These are phyloP conservation scores for Candolleomyces aberdarensis DNA, from an alignment of 768 basidiomycete species.

Conservation along the genomic window DNA sequence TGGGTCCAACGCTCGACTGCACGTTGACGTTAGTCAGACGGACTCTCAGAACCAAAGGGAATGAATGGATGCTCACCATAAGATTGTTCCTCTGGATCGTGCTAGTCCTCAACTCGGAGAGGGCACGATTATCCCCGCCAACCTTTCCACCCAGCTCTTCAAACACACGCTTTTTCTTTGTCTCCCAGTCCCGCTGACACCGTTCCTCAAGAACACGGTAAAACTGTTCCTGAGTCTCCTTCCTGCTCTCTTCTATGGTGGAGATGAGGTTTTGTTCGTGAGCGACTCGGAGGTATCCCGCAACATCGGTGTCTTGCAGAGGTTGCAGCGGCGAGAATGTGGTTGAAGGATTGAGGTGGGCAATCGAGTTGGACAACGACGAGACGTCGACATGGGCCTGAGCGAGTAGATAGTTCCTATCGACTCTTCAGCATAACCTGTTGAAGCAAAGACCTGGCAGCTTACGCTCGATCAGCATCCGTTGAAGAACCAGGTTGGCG, in stretches of 20 bases:
- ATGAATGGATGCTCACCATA: slow-evolving; percentile 36
- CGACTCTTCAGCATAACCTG: not conserved
- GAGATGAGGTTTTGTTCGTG: slow-evolving; percentile 94
- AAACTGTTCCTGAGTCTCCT: slow-evolving; percentile 82
- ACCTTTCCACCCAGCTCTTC: slow-evolving; percentile 81
- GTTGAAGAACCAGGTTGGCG: slow-evolving; percentile 60
- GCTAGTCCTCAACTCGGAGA: slow-evolving; percentile 61
- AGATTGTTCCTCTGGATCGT: slow-evolving; percentile 55
- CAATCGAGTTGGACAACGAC: slow-evolving; percentile 80
- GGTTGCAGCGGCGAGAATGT: slow-evolving; percentile 91
- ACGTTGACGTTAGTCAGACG: not conserved
- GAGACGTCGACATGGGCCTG: slow-evolving; percentile 93
- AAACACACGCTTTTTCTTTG: slow-evolving; percentile 84
- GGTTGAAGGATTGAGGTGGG: slow-evolving; percentile 73
- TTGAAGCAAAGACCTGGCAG: slow-evolving; percentile 4
- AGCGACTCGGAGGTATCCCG: slow-evolving; percentile 91
- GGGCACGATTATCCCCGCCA: slow-evolving; percentile 49
- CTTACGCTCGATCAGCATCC: slow-evolving; percentile 75
- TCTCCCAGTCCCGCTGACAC: slow-evolving; percentile 82
- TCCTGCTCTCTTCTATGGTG: slow-evolving; percentile 86
- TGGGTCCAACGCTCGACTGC: slow-evolving; percentile 43
- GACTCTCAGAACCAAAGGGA: not conserved
- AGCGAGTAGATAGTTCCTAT: slow-evolving; percentile 87
- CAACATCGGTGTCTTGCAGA: slow-evolving; percentile 90
- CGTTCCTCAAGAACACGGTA: slow-evolving; percentile 77